Evolutionary conservation across 495 filamentous ascomycete genomes (phyloP).

Genomic region (Recurvomyces mirabilis): DNA sequence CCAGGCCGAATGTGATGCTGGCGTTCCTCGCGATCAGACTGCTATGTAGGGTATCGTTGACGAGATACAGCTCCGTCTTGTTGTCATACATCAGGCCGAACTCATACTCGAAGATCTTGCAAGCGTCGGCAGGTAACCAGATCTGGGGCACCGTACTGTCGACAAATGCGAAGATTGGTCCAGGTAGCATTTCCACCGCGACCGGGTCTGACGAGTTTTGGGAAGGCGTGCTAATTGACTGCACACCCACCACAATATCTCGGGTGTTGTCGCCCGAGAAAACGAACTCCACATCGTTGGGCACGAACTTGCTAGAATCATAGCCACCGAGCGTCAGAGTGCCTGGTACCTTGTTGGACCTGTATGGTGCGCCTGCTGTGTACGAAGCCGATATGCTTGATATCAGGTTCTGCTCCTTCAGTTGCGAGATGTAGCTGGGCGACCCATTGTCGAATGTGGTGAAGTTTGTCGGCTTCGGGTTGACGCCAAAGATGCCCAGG

Average conservation of each 20-base stretch:
- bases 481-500: conserved; percentile 27
- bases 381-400: conserved; percentile 29
- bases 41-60: conserved; percentile 26
- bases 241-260: conserved; percentile 27
- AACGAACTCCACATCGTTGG: conserved; percentile 21
- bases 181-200: conserved; percentile 18
- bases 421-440: conserved; percentile 24
- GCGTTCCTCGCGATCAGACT: conserved; percentile 24
- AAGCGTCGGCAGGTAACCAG: conserved; percentile 28
- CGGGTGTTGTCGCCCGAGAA: conserved; percentile 23
- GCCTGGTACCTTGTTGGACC: conserved; percentile 1
- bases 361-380: conserved; percentile 27
- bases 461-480: conserved; percentile 31
- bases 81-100: conserved; percentile 29
- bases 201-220: conserved; percentile 11
- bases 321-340: conserved; percentile 29
- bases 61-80: conserved; percentile 23
- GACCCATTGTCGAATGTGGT: conserved; percentile 23
- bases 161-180: conserved; percentile 23
- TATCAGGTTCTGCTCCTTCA: conserved; percentile 25
- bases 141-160: conserved; percentile 26
- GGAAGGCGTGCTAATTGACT: conserved; percentile 23
- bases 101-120: conserved; percentile 25
- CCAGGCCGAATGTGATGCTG: conserved; percentile 27
- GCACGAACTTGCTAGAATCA: conserved; percentile 23